phyloP scores from a whole-genome alignment of 2,329 filamentous ascomycete genomes.

The Penicillium sp. region DNA sequence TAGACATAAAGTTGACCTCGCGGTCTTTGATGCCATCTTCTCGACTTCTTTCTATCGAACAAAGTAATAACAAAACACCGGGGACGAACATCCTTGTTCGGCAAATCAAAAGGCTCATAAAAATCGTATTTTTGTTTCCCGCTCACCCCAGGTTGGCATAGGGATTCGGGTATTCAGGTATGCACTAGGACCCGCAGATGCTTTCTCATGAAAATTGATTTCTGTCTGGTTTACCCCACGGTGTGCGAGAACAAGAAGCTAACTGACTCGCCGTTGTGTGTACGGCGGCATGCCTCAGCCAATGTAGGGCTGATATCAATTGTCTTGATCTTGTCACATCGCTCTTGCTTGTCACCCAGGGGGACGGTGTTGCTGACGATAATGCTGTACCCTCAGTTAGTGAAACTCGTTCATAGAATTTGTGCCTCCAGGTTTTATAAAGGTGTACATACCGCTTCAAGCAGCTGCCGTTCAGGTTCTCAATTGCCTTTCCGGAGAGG shows the following conservation, averaged over 20 bases:
- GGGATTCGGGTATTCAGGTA: conserved; percentile 1
- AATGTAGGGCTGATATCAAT: conserved; percentile 86
- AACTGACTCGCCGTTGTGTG: conserved; percentile 54
- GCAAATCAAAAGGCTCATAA: conserved; percentile 17
- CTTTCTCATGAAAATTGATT: conserved; percentile 9
- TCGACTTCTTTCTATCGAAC: neutral
- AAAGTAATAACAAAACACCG: conserved; percentile 12
- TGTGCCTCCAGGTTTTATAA: neutral
- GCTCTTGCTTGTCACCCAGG: conserved; percentile 74
- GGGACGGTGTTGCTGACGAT: conserved; percentile 92
- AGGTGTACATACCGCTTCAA: conserved; percentile 46
- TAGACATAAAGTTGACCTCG: neutral
- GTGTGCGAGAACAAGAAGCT: conserved; percentile 54
- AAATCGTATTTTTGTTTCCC: conserved; percentile 27
- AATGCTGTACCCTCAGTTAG: conserved; percentile 54
- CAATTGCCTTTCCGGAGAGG: conserved; percentile 81
- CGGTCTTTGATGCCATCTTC: neutral
- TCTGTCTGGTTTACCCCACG: conserved; percentile 35
- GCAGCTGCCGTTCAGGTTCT: conserved; percentile 77
- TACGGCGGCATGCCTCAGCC: conserved; percentile 52
- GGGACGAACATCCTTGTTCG: conserved; percentile 9
- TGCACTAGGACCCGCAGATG: conserved; percentile 4
- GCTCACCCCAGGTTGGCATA: conserved; percentile 22
- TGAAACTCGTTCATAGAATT: neutral
- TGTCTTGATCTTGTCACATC: conserved; percentile 78